These are phyloP conservation scores for Tetraselmis chui DNA, from an alignment of 139 green algal genomes.

Conservation along the genomic window DNA sequence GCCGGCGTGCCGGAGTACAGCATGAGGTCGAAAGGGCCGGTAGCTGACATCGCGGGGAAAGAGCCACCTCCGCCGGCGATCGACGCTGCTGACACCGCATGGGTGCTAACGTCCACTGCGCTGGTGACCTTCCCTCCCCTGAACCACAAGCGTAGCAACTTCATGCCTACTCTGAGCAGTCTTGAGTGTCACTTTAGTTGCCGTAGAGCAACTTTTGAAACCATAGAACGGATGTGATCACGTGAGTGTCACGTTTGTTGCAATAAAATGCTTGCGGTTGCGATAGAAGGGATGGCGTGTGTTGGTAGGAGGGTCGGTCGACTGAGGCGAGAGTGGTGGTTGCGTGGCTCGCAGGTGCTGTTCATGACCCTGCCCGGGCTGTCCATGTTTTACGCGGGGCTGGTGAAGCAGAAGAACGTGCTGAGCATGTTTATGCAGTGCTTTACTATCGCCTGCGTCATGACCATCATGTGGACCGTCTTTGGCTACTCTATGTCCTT, in stretches of 20 bases:
- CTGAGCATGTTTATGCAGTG: conserved; percentile 30
- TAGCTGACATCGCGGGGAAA: not conserved
- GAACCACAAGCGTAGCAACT: too few relatives aligned
- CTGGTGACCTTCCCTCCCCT: not conserved
- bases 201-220: too few relatives aligned
- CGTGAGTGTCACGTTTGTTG: too few relatives aligned
- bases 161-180: too few relatives aligned
- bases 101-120: not conserved
- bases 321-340: too few relatives aligned
- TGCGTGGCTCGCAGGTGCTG: conserved; percentile 27
- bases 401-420: conserved; percentile 27
- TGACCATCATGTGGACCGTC: conserved; percentile 27
- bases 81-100: not conserved
- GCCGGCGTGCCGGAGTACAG: too few relatives aligned
- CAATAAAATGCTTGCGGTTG: too few relatives aligned
- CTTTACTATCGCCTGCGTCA: conserved; percentile 18
- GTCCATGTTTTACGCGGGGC: conserved; percentile 31
- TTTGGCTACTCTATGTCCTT: conserved; percentile 36
- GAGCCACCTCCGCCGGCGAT: not conserved
- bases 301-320: too few relatives aligned
- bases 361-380: conserved; percentile 38
- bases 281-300: too few relatives aligned
- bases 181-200: too few relatives aligned
- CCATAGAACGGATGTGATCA: too few relatives aligned
- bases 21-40: not conserved